Evolutionary conservation across 768 basidiomycete species (phyloP).

Genomic region (Glaciozyma martinii): DNA sequence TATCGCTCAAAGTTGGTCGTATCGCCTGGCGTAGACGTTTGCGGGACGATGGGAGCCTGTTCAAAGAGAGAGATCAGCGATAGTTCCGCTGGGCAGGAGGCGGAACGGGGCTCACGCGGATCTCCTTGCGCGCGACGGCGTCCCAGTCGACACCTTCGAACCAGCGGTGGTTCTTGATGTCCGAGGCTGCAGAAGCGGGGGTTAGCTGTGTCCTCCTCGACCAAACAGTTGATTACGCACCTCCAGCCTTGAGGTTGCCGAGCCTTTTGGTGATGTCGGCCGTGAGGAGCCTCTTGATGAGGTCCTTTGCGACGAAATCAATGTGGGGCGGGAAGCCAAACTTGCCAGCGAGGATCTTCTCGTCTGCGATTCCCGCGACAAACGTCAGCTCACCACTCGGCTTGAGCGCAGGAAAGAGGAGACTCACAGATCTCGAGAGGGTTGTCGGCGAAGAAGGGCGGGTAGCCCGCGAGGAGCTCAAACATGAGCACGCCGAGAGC

Average conservation of each 20-base stretch:
- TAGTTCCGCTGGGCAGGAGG: neutral
- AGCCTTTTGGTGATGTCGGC: slow-evolving; percentile 84
- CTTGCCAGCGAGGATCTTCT: slow-evolving; percentile 82
- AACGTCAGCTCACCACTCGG: neutral
- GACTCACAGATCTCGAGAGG: neutral
- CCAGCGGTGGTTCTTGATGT: slow-evolving; percentile 87
- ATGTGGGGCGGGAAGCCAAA: slow-evolving; percentile 86
- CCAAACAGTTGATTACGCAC: too few relatives aligned
- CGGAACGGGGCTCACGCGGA: slow-evolving; percentile 51
- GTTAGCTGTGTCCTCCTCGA: slow-evolving; percentile 69
- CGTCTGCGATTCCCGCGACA: slow-evolving; percentile 73
- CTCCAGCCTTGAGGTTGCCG: slow-evolving; percentile 84
- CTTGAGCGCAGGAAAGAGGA: neutral
- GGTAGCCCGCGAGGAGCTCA: slow-evolving; percentile 98
- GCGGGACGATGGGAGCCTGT: slow-evolving; percentile 79
- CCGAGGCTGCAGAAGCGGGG: slow-evolving; percentile 53
- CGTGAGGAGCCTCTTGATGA: slow-evolving; percentile 79
- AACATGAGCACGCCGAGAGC: slow-evolving; percentile 93
- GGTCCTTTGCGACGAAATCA: slow-evolving; percentile 77
- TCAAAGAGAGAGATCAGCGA: slow-evolving; percentile 6
- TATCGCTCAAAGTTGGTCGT: slow-evolving; percentile 34
- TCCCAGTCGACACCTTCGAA: slow-evolving; percentile 67
- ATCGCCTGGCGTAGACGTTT: slow-evolving; percentile 25
- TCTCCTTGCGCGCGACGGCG: slow-evolving; percentile 73
- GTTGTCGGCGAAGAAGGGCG: slow-evolving; percentile 38